Evolutionary conservation across 345 rosid species (phyloP).

Genomic region (Arabidopsis thaliana): DNA sequence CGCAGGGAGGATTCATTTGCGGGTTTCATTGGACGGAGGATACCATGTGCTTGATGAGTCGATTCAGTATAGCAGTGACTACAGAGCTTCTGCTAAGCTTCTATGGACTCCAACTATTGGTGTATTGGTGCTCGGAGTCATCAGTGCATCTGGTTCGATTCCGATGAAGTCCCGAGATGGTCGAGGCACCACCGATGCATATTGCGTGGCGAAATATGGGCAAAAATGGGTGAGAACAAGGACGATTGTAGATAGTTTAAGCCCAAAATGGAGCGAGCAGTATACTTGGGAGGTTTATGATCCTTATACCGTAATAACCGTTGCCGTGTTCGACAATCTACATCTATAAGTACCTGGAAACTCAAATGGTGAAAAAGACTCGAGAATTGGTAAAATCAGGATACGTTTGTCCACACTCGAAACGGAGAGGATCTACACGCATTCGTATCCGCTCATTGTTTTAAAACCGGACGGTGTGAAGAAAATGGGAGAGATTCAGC

Average conservation of each 20-base stretch:
- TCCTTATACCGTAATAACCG: constrained; percentile 52
- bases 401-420: constrained; percentile 50
- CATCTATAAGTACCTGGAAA: constrained; percentile 38
- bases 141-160: constrained; percentile 50
- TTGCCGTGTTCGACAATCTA: constrained; percentile 53
- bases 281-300: constrained; percentile 63
- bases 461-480: constrained; percentile 48
- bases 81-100: constrained; percentile 49
- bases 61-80: constrained; percentile 54
- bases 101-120: constrained; percentile 52
- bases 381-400: constrained; percentile 49
- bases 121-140: constrained; percentile 57
- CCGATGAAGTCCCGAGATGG: constrained; percentile 54
- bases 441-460: constrained; percentile 50
- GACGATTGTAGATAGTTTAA: constrained; percentile 51
- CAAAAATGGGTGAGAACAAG: constrained; percentile 56
- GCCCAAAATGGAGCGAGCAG: constrained; percentile 57
- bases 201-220: constrained; percentile 59
- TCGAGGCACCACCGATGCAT: constrained; percentile 52
- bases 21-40: constrained; percentile 53
- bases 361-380: constrained; percentile 30
- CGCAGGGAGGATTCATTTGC: constrained; percentile 52
- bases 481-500: constrained; percentile 55
- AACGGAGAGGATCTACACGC: constrained; percentile 46
- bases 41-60: constrained; percentile 60